Conservation (phyloP, 1,139 yeast genomes). For the Torulaspora pretoriensis region DNA sequence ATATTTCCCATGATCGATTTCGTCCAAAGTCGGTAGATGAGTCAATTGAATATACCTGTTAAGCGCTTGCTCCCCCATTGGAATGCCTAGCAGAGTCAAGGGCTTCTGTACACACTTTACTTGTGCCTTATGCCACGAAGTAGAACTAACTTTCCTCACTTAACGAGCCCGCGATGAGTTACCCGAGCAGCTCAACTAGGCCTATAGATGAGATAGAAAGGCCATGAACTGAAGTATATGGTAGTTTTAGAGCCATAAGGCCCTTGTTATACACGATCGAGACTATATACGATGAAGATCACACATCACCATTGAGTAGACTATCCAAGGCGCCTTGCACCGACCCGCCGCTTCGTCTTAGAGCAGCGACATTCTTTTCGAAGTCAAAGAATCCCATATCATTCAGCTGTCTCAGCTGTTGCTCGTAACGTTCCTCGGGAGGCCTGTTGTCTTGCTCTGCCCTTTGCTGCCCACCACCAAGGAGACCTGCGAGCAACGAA, state of each 20-base stretch:
- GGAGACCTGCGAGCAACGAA: constrained; percentile 39
- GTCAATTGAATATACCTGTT: constrained; percentile 20
- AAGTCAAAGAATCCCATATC: constrained; percentile 96
- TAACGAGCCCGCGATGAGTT: not conserved
- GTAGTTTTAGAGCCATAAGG: not conserved
- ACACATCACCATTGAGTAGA: constrained; percentile 53
- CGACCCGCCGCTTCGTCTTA: constrained; percentile 92
- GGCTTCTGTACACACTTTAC: not conserved
- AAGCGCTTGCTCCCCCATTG: constrained; percentile 4
- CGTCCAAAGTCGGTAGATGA: constrained; percentile 24
- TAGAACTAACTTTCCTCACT: not conserved
- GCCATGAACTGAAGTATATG: not conserved
- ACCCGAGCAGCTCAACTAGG: not conserved
- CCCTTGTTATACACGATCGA: not conserved
- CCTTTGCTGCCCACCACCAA: constrained; percentile 37
- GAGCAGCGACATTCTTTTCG: constrained; percentile 84
- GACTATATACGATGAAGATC: constrained; percentile 3
- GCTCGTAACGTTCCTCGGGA: constrained; percentile 90
- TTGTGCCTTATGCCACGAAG: not conserved
- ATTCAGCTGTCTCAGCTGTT: constrained; percentile 86
- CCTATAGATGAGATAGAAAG: too few relatives aligned
- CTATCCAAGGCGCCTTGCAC: constrained; percentile 96
- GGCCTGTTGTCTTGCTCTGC: constrained; percentile 69
- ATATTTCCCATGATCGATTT: constrained; percentile 14
- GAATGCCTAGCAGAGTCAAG: not conserved